Percentiles rank a stretch among this genome's conserved stretches.
phyloP scores from a whole-genome alignment of 2,329 filamentous ascomycete genomes.

The Aspergillus sp. region DNA sequence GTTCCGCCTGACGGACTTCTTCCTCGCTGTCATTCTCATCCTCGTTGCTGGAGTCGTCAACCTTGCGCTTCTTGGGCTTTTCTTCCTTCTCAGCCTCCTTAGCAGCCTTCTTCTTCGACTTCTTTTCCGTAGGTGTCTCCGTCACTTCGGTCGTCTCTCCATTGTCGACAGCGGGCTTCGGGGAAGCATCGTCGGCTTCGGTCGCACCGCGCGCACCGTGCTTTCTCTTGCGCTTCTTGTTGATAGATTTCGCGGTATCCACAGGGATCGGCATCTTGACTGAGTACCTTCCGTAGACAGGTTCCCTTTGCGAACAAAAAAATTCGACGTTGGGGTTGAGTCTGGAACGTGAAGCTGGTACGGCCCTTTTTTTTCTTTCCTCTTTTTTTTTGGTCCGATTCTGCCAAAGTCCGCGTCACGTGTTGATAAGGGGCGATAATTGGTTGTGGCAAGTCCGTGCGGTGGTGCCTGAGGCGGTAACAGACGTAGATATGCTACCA shows the following conservation, averaged over 20 bases:
- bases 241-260: conserved; percentile 39
- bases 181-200: conserved; percentile 30
- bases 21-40: conserved; percentile 34
- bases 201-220: conserved; percentile 32
- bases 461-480: conserved; percentile 19
- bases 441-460: neutral
- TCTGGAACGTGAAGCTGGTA: conserved; percentile 15
- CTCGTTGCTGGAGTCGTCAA: conserved; percentile 38
- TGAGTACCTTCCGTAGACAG: conserved; percentile 14
- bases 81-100: conserved; percentile 28
- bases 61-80: conserved; percentile 42
- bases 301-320: conserved; percentile 8
- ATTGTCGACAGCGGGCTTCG: conserved; percentile 28
- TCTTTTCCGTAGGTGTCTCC: conserved; percentile 17
- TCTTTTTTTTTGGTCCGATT: conserved; percentile 28
- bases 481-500: too few relatives aligned
- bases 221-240: conserved; percentile 51
- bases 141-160: conserved; percentile 23
- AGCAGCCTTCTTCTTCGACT: conserved; percentile 20
- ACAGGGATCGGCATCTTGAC: conserved; percentile 38
- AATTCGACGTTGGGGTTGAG: neutral
- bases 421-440: conserved; percentile 28
- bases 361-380: conserved; percentile 26
- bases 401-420: conserved; percentile 35
- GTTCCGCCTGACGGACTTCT: conserved; percentile 25